Evolutionary conservation across 441 rosid genomes (phyloP).

Genomic region (Pelargonium fulgidum): DNA sequence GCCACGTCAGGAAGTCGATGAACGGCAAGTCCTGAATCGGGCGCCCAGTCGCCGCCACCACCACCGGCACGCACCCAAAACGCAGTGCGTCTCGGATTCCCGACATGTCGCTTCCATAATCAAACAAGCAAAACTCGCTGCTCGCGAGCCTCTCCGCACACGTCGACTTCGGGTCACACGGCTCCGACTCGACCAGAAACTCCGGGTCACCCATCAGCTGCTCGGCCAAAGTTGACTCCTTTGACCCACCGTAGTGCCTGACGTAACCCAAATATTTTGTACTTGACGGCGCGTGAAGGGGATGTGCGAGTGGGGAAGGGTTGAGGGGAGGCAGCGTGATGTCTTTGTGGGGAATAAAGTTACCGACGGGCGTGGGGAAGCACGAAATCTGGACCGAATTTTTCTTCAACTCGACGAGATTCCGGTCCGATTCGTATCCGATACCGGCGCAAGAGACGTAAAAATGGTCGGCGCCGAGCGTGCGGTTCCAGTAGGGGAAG

Average conservation of each 20-base stretch:
- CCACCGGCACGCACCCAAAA: slow-evolving; percentile 45
- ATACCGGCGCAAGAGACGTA: slow-evolving; percentile 42
- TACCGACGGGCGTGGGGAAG: slow-evolving; percentile 33
- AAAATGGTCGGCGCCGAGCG: slow-evolving; percentile 59
- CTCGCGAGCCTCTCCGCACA: slow-evolving; percentile 21
- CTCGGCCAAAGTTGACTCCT: slow-evolving; percentile 15
- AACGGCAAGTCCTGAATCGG: slow-evolving; percentile 53
- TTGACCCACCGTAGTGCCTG: not conserved
- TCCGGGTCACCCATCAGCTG: slow-evolving; percentile 26
- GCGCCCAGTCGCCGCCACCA: slow-evolving; percentile 33
- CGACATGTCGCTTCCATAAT: slow-evolving; percentile 34
- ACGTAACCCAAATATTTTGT: not conserved
- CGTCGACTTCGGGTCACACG: slow-evolving; percentile 33
- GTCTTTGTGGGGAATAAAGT: slow-evolving; percentile 53
- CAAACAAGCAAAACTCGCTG: slow-evolving; percentile 44
- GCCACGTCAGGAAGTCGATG: slow-evolving; percentile 50
- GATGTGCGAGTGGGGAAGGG: not conserved
- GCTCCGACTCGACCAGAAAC: slow-evolving; percentile 39
- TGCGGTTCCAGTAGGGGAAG: slow-evolving; percentile 52
- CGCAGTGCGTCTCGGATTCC: slow-evolving; percentile 39
- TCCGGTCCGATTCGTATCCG: slow-evolving; percentile 35
- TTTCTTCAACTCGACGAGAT: slow-evolving; percentile 47
- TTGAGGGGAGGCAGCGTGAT: slow-evolving; percentile 36
- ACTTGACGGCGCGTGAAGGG: slow-evolving; percentile 13
- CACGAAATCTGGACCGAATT: slow-evolving; percentile 50